Base-by-base conservation (phyloP, 768 basidiomycete genomes). In the Mycena polygramma region DNA sequence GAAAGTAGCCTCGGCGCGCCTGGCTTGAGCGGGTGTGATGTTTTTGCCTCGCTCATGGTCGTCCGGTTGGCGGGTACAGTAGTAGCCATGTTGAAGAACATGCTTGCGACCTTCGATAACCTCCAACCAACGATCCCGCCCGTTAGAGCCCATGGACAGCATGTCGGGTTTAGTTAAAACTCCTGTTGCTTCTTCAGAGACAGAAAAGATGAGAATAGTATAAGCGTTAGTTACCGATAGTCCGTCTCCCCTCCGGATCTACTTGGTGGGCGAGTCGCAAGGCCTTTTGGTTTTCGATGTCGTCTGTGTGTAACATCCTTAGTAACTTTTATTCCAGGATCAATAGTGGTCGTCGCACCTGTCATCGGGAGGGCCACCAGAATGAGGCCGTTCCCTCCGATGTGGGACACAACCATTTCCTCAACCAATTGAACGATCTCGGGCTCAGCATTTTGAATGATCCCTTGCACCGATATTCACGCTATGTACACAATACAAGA, bases 221-320 rank as follows among this genome's bases (percentile, higher is more conserved):
- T 2, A 54, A 30, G 6, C 11, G 11, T 22, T n/a, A 11, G 20
- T 4, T 70, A 84, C 89, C 90, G 55, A 90, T 88, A 0, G 88
- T 91, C 8, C 89, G 80, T 20, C 73, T 70, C 4, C 89, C 88
- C 0, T 80, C 71, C 0, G 83, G 83, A 73, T 90, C 89, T 46
- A 75, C 83, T 43, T 83, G 75, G 2, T 77, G 77, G 1, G 89
- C 89, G 4, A 90, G 81, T 1, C 80, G 78, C 14, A 84, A 79
- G 0, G 90, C 89, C 62, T 84, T 85, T 73, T 89, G 89, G 71
- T 89, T 90, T 71, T 90, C 85, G 60, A 88, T 85, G 66, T 91
- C 90, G 59, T 88, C 89, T 90, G 57, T 13, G 57, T 13, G 45
- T 19, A 22, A 5, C 63, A 13, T 14, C 14, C 46, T 63, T 39